phyloP scores from a whole-genome alignment of 2,329 filamentous ascomycete species.

The Alternaria arborescens region DNA sequence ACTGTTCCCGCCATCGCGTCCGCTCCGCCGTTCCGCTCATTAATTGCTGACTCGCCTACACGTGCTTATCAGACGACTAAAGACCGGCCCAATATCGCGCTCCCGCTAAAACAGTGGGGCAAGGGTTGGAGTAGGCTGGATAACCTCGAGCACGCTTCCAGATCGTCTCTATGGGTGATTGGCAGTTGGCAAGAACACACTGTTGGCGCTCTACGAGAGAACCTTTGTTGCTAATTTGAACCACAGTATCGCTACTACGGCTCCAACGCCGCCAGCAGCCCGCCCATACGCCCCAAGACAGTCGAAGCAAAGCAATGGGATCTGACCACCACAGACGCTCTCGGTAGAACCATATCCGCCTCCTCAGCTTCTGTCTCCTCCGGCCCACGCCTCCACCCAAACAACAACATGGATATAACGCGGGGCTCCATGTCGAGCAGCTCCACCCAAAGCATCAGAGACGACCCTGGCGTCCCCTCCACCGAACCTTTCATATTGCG shows the following conservation, averaged over 20 bases:
- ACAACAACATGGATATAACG: conserved; percentile 46
- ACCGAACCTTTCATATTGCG: conserved; percentile 68
- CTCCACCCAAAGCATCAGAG: conserved; percentile 46
- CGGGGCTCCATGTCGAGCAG: conserved; percentile 51
- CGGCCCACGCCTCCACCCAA: conserved; percentile 21
- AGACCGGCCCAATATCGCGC: conserved; percentile 45
- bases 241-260: conserved; percentile 48
- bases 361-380: conserved; percentile 32
- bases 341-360: conserved; percentile 47
- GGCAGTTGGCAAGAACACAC: conserved; percentile 43
- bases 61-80: conserved; percentile 47
- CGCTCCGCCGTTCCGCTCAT: conserved; percentile 24
- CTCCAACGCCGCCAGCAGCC: conserved; percentile 34
- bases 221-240: conserved; percentile 17
- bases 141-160: conserved; percentile 15
- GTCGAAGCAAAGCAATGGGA: conserved; percentile 50
- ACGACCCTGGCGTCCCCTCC: conserved; percentile 28
- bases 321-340: conserved; percentile 45
- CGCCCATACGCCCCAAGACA: conserved; percentile 41
- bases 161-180: conserved; percentile 43
- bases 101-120: conserved; percentile 51
- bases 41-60: conserved; percentile 33
- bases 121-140: conserved; percentile 28
- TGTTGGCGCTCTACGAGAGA: conserved; percentile 12
- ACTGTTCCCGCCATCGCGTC: conserved; percentile 13